Base-by-base conservation (phyloP, 768 basidiomycete genomes). In the Hebeloma cylindrosporum region DNA sequence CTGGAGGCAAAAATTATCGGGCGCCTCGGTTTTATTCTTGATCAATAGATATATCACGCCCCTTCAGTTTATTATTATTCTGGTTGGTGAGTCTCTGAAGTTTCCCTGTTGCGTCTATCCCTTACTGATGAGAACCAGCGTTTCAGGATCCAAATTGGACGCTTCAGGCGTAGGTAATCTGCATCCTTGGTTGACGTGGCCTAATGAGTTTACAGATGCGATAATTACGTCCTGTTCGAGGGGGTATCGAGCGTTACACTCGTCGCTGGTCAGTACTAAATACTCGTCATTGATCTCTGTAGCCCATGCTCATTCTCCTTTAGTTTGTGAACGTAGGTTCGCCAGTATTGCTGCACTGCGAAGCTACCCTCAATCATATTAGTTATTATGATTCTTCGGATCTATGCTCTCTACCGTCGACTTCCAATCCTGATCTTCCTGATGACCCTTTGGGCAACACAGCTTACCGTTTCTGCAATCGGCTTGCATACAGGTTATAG, bases 321-420 rank as follows among this genome's bases (percentile, higher is more conserved):
- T 27, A 61, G 60, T 60, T 29, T 58, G 55, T 36, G 54, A 60
- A 51, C 27, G 60, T 59, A 40, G 4, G 56, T 22, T 10, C n/a
- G 14, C 10, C 32, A 34, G 28, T 16, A 21, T 21, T 8, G 22
- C 11, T 11, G 10, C 10, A 18, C 23, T n/a, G 17, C 14, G 11
- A 8, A 36, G 5, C n/a, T 39, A 18, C 11, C n/a, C 18, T 43
- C 8, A 39, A 3, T 4, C 27, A 13, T 7, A 17, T 11, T 30
- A 66, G 64, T 61, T 21, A 55, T 64, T 22, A 64, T 66, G 64
- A 63, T 66, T 26, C 52, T 66, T 13, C 60, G 64, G 1, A 54
- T 66, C 9, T 64, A 55, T 48, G 64, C 64, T 3, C 47, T 66
- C 6, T 66, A 63, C 36, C 51, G 52, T 9, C 54, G 59, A 9